Percentiles rank a stretch among this genome's conserved stretches.
These are phyloP conservation scores for Stagonosporopsis chrysanthemi DNA, from an alignment of 2,329 filamentous ascomycete genomes.

Conservation along the genomic window DNA sequence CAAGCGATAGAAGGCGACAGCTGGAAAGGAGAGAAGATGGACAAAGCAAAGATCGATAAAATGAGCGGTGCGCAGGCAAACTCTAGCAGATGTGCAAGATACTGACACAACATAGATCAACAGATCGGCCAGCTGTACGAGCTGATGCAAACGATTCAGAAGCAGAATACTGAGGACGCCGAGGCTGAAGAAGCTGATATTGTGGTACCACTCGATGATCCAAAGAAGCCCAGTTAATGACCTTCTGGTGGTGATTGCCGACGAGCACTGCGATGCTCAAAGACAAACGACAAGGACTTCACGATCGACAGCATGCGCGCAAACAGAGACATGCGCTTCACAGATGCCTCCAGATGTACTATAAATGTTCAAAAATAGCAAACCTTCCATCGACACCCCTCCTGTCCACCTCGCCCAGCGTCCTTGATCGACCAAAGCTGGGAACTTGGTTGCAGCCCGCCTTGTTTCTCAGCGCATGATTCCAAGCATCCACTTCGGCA, in stretches of 20 bases:
- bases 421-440: not conserved
- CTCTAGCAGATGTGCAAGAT: not conserved
- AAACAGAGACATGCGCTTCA: constrained; percentile 24
- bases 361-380: constrained; percentile 30
- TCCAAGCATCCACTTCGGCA: no score
- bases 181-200: constrained; percentile 41
- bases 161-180: constrained; percentile 58
- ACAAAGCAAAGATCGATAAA: constrained; percentile 83
- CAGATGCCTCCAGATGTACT: constrained; percentile 20
- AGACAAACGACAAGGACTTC: constrained; percentile 26
- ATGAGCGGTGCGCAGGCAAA: constrained; percentile 77
- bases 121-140: constrained; percentile 95
- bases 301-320: constrained; percentile 8
- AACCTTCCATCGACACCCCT: not conserved
- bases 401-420: not conserved
- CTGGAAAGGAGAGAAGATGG: constrained; percentile 86
- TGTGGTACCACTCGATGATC: constrained; percentile 43
- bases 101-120: constrained; percentile 68
- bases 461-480: no score
- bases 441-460: not conserved
- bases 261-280: constrained; percentile 7
- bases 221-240: constrained; percentile 40
- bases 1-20: constrained; percentile 87
- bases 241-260: constrained; percentile 17
- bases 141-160: constrained; percentile 82